phyloP scores from a whole-genome alignment of 345 rosid species.

The Camelina laxa region DNA sequence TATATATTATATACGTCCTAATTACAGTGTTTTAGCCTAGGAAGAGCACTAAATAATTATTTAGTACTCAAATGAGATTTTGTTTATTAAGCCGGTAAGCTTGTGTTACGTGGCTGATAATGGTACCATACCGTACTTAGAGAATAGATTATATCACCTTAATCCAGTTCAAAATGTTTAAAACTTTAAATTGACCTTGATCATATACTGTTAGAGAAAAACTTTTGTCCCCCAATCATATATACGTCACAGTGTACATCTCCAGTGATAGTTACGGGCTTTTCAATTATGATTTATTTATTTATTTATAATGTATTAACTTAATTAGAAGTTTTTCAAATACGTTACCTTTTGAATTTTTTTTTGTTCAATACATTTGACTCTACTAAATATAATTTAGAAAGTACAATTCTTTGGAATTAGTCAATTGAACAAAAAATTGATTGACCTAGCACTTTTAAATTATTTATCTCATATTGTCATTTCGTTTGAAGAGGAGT shows the following conservation, averaged over 20 bases:
- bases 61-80: neutral
- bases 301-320: neutral
- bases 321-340: neutral
- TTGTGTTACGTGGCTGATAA: conserved; percentile 25
- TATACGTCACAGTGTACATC: conserved; percentile 13
- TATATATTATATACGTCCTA: neutral
- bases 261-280: conserved; percentile 24
- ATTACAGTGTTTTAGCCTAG: conserved; percentile 4
- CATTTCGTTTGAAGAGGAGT: neutral
- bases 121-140: conserved; percentile 40
- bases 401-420: neutral
- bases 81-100: conserved; percentile 12
- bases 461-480: neutral
- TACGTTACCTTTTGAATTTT: neutral
- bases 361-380: neutral
- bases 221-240: conserved; percentile 5
- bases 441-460: neutral
- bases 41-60: neutral
- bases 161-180: neutral
- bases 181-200: neutral
- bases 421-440: conserved; percentile 1
- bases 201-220: neutral
- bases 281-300: neutral
- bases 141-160: conserved; percentile 22
- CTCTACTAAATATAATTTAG: conserved; percentile 4